A percentile compares a stretch with the other conserved stretches of the same genome.
phyloP scores from a whole-genome alignment of 164 flowering plant species.

The Chimonanthus praecox region DNA sequence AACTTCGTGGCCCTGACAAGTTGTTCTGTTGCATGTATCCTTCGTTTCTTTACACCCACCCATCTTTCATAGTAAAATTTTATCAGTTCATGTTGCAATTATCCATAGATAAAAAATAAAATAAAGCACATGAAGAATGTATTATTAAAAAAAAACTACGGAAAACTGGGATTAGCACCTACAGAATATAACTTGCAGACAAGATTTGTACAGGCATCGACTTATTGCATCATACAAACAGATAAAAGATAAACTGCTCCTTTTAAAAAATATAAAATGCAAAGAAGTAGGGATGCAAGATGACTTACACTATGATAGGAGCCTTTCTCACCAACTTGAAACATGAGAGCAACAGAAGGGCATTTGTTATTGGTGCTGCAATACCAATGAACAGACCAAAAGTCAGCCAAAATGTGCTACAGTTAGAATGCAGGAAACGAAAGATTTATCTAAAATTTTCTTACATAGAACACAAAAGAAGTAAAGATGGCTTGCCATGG shows the following conservation, averaged over 20 bases:
- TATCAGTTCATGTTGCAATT: conserved; percentile 10
- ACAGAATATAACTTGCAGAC: neutral
- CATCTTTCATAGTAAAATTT: conserved; percentile 27
- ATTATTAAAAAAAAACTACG: neutral
- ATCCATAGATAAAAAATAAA: neutral
- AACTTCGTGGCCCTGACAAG: conserved; percentile 47
- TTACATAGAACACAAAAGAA: neutral
- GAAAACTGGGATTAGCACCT: neutral
- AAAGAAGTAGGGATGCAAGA: neutral
- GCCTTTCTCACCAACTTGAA: conserved; percentile 82
- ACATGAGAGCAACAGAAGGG: conserved; percentile 97
- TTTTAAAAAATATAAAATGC: no score
- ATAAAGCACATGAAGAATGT: neutral
- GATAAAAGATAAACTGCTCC: neutral
- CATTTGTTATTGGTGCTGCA: conserved; percentile 60
- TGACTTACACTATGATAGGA: conserved; percentile 76
- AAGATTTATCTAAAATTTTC: neutral
- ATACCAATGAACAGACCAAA: neutral
- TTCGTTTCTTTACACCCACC: conserved; percentile 39
- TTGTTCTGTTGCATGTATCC: conserved; percentile 37
- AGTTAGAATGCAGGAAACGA: neutral
- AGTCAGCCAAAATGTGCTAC: neutral
- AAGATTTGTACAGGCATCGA: neutral
- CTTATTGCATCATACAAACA: neutral
- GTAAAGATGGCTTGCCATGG: neutral